These are phyloP conservation scores for Russula griseocarnosa DNA, from an alignment of 768 basidiomycete species.

Conservation along the genomic window DNA sequence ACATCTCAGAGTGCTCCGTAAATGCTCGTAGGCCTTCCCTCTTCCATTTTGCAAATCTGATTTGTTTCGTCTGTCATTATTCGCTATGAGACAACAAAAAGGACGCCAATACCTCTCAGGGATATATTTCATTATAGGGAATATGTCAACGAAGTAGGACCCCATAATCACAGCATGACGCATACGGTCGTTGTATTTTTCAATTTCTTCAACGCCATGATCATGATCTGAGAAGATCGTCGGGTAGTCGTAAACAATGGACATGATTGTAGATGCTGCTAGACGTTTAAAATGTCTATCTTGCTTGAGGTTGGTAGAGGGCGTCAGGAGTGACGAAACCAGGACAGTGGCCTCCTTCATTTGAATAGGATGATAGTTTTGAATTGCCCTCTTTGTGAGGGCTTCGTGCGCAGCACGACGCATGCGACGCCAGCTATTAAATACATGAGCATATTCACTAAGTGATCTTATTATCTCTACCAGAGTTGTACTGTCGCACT, in stretches of 20 bases:
- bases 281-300: conserved; percentile 32
- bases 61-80: not conserved
- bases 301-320: conserved; percentile 31
- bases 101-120: not conserved
- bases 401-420: conserved; percentile 36
- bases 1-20: conserved; percentile 5
- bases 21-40: conserved; percentile 25
- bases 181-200: not conserved
- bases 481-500: not conserved
- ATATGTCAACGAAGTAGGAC: not conserved
- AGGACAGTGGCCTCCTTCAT: conserved; percentile 33
- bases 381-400: conserved; percentile 30
- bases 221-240: conserved; percentile 9
- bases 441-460: not conserved
- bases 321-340: conserved; percentile 31
- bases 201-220: not conserved
- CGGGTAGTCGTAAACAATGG: conserved; percentile 31
- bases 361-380: conserved; percentile 31
- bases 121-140: conserved; percentile 20
- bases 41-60: conserved; percentile 31
- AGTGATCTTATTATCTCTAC: not conserved
- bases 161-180: not conserved
- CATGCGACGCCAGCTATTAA: conserved; percentile 36
- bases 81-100: not conserved
- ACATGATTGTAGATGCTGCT: conserved; percentile 32